Base-by-base conservation (phyloP, 768 basidiomycete genomes). In the Rhizopogon roseolus region DNA sequence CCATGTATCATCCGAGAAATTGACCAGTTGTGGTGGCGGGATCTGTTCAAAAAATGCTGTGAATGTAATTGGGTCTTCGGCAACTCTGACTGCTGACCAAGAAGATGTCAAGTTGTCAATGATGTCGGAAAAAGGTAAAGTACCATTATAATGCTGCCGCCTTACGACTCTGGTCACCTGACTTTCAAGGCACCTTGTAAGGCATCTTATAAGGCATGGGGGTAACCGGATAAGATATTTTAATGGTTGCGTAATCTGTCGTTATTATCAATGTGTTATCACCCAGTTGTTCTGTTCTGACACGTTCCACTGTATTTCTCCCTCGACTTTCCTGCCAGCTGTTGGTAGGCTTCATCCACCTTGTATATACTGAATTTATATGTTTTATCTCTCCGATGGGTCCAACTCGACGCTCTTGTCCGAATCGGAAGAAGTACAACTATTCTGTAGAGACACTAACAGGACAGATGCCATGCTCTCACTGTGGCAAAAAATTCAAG, bases 1-100 rank as follows among this genome's bases (percentile, higher is more conserved):
- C n/a, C n/a, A n/a, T n/a, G n/a, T n/a, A n/a, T n/a, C n/a, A n/a
- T n/a, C n/a, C n/a, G n/a, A n/a, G n/a, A n/a, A n/a, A n/a, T n/a
- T n/a, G 66, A 97, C 98, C 64, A 95, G 94, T 4, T 96, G 93
- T 0, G 98, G 36, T 37, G 13, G 36, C 13, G 11, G 11, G 11
- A 37, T 11, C 13, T 37, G 36, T 37, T 13, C 36, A 13, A 37
- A n/a, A n/a, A 37, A 10, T 5, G 36, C 11, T 13, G 36, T 37
- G 36, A 37, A 37, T 37, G 36, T 13, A 13, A 5, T 13, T 37
- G 36, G 36, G 13, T 37, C 36, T 37, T 37, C 11, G 11, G 14
- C 36, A 13, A n/a, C n/a, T n/a, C n/a, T n/a, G n/a, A n/a, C n/a
- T n/a, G n/a, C n/a, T n/a, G n/a, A n/a, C n/a, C n/a, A n/a, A n/a